These are phyloP conservation scores for Aureobasidium leucospermi DNA, from an alignment of 2,329 filamentous ascomycete genomes.

Conservation along the genomic window DNA sequence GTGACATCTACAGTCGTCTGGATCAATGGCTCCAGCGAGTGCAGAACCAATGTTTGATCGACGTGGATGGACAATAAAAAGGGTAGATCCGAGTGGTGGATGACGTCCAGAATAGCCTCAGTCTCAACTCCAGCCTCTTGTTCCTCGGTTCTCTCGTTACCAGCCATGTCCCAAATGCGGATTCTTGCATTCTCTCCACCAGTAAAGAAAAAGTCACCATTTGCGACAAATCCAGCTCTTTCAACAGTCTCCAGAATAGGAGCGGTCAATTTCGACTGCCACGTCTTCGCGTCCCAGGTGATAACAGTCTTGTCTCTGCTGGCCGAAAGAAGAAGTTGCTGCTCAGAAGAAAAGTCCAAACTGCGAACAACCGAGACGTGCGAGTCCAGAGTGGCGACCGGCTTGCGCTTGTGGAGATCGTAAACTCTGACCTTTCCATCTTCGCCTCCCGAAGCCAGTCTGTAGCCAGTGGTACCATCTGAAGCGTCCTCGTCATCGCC, in stretches of 20 bases:
- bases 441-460: constrained; percentile 84
- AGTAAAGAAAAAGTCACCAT: constrained; percentile 68
- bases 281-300: constrained; percentile 79
- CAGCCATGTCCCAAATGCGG: constrained; percentile 74
- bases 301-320: constrained; percentile 91
- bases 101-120: constrained; percentile 62
- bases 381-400: constrained; percentile 72
- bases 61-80: constrained; percentile 77
- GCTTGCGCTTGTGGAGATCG: constrained; percentile 78
- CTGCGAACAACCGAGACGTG: constrained; percentile 93
- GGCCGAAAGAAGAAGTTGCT: constrained; percentile 72
- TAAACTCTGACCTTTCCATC: constrained; percentile 89
- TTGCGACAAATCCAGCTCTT: constrained; percentile 67
- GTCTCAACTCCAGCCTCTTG: constrained; percentile 55
- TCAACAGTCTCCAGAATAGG: constrained; percentile 83
- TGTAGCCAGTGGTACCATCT: constrained; percentile 55
- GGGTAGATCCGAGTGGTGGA: constrained; percentile 58
- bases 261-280: constrained; percentile 74
- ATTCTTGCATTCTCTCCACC: constrained; percentile 78
- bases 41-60: constrained; percentile 79
- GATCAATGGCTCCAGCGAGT: constrained; percentile 47
- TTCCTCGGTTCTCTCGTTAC: constrained; percentile 70
- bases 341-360: constrained; percentile 68
- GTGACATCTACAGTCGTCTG: constrained; percentile 27
- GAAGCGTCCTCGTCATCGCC: constrained; percentile 41